Conservation (phyloP, 2,329 filamentous ascomycete genomes). For the Ustulina deusta region DNA sequence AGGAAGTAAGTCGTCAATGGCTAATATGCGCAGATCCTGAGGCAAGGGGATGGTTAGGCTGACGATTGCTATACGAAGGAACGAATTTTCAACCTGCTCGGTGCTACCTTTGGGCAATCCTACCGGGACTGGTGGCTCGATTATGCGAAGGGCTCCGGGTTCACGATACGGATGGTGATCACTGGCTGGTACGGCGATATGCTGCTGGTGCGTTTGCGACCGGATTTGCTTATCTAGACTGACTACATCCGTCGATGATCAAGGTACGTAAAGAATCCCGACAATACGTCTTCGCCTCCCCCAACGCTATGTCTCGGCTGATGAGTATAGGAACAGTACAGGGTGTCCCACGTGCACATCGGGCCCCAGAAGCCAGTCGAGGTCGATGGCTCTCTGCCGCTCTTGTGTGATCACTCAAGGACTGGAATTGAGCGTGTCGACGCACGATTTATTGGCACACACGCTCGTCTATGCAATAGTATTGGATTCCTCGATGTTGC, state of each 20-base stretch:
- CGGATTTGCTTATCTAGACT: constrained; percentile 45
- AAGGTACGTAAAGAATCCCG: constrained; percentile 44
- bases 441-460: constrained; percentile 48
- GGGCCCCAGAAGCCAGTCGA: constrained; percentile 35
- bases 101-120: constrained; percentile 48
- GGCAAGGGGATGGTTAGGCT: too few relatives aligned
- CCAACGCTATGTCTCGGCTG: neutral
- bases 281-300: neutral
- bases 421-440: constrained; percentile 45
- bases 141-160: constrained; percentile 39
- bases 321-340: constrained; percentile 35
- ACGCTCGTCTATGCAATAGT: constrained; percentile 46
- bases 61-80: too few relatives aligned
- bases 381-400: constrained; percentile 42
- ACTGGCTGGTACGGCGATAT: constrained; percentile 51
- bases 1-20: too few relatives aligned
- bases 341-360: constrained; percentile 29
- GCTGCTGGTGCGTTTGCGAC: constrained; percentile 40
- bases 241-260: constrained; percentile 46
- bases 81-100: constrained; percentile 35
- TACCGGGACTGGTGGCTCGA: constrained; percentile 53
- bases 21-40: too few relatives aligned
- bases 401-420: constrained; percentile 52
- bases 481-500: constrained; percentile 47
- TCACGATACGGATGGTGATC: constrained; percentile 36